These are phyloP conservation scores for Babesia bigemina DNA, from an alignment of 169 alveolate genomes.

Conservation along the genomic window DNA sequence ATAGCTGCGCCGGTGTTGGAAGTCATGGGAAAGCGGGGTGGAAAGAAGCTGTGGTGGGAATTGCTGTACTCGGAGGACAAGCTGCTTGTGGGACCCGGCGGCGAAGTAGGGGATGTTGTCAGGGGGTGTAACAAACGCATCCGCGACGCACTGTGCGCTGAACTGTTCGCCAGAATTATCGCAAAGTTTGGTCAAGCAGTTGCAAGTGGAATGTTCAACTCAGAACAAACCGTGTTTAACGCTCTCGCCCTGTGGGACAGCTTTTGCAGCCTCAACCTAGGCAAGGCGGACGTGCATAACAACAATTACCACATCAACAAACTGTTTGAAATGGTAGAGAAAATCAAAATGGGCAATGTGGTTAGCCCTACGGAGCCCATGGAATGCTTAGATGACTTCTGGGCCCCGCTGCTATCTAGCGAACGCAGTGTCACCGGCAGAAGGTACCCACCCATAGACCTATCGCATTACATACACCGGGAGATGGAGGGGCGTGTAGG, in stretches of 20 bases:
- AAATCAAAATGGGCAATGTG: constrained; percentile 22
- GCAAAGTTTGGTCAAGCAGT: constrained; percentile 11
- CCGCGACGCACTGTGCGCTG: constrained; percentile 42
- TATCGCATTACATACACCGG: constrained; percentile 10
- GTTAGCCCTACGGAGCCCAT: neutral
- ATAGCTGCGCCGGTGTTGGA: constrained; percentile 12
- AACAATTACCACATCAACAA: constrained; percentile 21
- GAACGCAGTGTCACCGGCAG: neutral
- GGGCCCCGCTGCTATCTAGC: neutral
- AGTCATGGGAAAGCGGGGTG: neutral
- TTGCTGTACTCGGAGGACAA: constrained; percentile 40
- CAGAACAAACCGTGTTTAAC: constrained; percentile 44
- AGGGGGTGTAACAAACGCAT: constrained; percentile 7
- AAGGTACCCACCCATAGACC: neutral
- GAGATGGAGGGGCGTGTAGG: neutral
- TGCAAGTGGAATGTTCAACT: neutral
- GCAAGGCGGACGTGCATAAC: constrained; percentile 9
- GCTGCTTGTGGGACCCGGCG: constrained; percentile 47
- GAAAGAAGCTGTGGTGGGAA: constrained; percentile 44
- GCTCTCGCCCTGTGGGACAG: constrained; percentile 64
- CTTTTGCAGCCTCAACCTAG: constrained; percentile 17
- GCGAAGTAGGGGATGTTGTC: constrained; percentile 20
- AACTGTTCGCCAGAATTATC: constrained; percentile 33
- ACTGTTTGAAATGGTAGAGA: constrained; percentile 18
- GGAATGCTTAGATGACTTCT: constrained; percentile 18